Evolutionary conservation across 1,139 yeast species (phyloP).

Genomic region (Taphrina betulina): DNA sequence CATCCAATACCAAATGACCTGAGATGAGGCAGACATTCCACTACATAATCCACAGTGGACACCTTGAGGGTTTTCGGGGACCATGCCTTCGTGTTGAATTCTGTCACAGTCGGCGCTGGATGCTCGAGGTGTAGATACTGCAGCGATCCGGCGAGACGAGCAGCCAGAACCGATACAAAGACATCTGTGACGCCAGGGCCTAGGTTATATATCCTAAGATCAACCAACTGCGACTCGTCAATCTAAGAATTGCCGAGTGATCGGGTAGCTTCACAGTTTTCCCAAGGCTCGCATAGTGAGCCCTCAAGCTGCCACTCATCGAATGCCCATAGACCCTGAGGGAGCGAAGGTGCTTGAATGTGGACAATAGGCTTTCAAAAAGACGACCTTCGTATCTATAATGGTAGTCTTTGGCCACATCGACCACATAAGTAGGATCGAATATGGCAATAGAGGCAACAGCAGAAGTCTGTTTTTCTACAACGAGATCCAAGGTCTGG

Average conservation of each 20-base stretch:
- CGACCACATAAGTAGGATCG: background rate
- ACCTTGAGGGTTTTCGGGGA: background rate
- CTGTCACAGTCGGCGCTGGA: background rate
- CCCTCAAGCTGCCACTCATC: constrained; percentile 2
- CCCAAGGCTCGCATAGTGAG: background rate
- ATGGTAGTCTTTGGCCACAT: background rate
- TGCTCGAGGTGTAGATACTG: constrained; percentile 6
- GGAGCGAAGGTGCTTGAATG: background rate
- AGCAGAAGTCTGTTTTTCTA: background rate
- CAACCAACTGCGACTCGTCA: too few species aligned
- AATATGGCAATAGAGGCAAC: too few species aligned
- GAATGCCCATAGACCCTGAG: constrained; percentile 9
- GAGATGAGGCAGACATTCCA: background rate
- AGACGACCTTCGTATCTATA: background rate
- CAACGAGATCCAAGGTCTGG: background rate
- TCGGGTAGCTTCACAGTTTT: too few species aligned
- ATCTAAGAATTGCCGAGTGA: too few species aligned
- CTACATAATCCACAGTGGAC: background rate
- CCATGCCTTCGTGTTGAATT: too few species aligned
- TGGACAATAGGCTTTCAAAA: constrained; percentile 2
- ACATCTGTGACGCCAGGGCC: constrained; percentile 7
- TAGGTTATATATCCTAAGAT: constrained; percentile 8
- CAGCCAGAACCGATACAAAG: background rate
- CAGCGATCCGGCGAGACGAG: background rate
- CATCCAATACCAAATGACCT: background rate